Percentiles rank a stretch among this genome's conserved stretches.
Evolutionary conservation across 371 early-diverging fungal species (phyloP).

Genomic region (Syncephalastrum sp.): DNA sequence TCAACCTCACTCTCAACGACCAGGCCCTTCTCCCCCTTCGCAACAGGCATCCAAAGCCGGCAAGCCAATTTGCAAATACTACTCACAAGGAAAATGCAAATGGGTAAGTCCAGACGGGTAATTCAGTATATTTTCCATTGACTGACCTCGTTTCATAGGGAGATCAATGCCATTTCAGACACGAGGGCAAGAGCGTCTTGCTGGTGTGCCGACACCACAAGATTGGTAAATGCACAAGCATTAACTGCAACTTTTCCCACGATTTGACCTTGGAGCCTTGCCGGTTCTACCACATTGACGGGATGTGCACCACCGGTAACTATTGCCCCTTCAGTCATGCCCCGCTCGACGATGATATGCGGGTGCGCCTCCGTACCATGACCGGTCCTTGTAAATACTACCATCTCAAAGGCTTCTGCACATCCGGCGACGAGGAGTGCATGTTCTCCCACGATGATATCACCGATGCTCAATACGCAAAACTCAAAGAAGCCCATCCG

Average conservation of each 20-base stretch:
- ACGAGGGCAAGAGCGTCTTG: constrained; percentile 11
- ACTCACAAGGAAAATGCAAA: no score
- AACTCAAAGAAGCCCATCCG: no score
- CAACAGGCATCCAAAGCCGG: no score
- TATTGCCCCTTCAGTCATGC: constrained; percentile 35
- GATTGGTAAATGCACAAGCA: constrained; percentile 22
- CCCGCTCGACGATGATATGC: constrained; percentile 11
- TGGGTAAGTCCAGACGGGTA: no score
- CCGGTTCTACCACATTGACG: constrained; percentile 32
- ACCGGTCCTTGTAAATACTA: constrained; percentile 38
- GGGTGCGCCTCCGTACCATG: constrained; percentile 14
- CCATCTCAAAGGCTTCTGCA: constrained; percentile 40
- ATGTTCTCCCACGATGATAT: constrained; percentile 23
- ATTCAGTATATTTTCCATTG: not conserved
- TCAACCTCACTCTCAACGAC: no score
- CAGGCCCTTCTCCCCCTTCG: no score
- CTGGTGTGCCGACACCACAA: constrained; percentile 31
- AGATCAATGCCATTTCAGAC: constrained; percentile 20
- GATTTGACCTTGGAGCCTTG: constrained; percentile 38
- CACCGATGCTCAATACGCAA: no score
- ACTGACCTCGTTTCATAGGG: constrained; percentile 16
- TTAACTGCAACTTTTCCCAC: constrained; percentile 30
- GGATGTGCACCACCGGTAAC: constrained; percentile 18
- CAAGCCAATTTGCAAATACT: no score
- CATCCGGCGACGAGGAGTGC: constrained; percentile 25